Conservation (phyloP, 2,329 filamentous ascomycete genomes). For the Orbilia oligospora region DNA sequence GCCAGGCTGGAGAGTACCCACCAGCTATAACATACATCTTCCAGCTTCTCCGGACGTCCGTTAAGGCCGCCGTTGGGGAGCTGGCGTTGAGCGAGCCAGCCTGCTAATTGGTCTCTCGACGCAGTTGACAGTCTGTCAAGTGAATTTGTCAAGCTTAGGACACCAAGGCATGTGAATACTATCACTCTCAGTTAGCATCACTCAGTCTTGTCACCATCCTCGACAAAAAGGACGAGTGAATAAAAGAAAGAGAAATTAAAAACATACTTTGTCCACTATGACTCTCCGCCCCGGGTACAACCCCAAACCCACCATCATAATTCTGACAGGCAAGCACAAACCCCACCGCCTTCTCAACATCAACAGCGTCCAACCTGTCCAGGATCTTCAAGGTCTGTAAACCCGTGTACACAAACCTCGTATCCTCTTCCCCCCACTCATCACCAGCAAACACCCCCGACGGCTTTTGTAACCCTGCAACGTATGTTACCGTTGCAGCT, state of each 20-base stretch:
- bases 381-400: constrained; percentile 91
- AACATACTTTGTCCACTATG: constrained; percentile 82
- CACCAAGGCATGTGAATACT: constrained; percentile 90
- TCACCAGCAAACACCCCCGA: constrained; percentile 93
- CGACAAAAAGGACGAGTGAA: not conserved
- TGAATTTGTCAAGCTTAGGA: constrained; percentile 84
- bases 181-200: not conserved
- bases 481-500: constrained; percentile 58
- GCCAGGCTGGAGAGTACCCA: constrained; percentile 94
- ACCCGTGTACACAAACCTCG: constrained; percentile 91
- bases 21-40: constrained; percentile 99
- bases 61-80: constrained; percentile 89
- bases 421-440: constrained; percentile 96
- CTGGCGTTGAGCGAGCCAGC: constrained; percentile 95
- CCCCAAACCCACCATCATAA: constrained; percentile 93
- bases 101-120: constrained; percentile 78
- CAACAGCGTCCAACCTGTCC: constrained; percentile 77
- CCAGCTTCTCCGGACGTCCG: constrained; percentile 92
- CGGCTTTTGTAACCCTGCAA: constrained; percentile 31
- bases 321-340: constrained; percentile 89
- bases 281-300: constrained; percentile 89
- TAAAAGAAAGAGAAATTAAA: not conserved
- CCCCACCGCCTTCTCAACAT: constrained; percentile 83
- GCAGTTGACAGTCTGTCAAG: constrained; percentile 81
- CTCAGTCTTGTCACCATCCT: not conserved